A percentile compares a stretch with the other conserved stretches of the same genome.
Conservation (phyloP, 768 basidiomycete genomes). For the Piloderma croceum region DNA sequence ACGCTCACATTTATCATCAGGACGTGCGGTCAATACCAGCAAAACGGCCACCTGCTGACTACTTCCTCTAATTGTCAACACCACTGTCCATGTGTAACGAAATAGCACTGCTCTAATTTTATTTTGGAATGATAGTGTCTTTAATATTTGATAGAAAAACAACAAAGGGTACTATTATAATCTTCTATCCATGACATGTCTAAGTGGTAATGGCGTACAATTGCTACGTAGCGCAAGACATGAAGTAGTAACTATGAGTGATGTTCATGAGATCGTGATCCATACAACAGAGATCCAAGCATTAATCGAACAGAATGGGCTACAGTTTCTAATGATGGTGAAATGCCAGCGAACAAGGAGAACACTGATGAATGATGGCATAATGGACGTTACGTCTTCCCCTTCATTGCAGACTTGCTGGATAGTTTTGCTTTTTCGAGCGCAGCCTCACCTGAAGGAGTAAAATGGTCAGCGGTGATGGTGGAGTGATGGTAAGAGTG, state of each 20-base stretch:
- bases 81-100: no score
- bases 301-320: neutral
- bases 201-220: no score
- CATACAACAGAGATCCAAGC: neutral
- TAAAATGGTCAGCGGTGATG: constrained; percentile 2
- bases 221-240: no score
- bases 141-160: no score
- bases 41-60: constrained; percentile 82
- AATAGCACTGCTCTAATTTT: no score
- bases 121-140: no score
- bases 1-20: constrained; percentile 31
- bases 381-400: constrained; percentile 45
- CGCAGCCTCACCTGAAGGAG: constrained; percentile 59
- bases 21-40: constrained; percentile 78
- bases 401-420: constrained; percentile 73
- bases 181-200: no score
- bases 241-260: no score
- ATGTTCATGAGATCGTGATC: no score
- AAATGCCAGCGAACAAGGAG: neutral
- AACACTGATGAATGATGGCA: neutral
- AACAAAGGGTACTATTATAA: no score
- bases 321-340: constrained; percentile 1
- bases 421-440: constrained; percentile 94
- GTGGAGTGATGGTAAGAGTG: neutral
- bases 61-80: constrained; percentile 78